Conservation (phyloP, 2,329 filamentous ascomycete genomes). For the Venturia asperata region DNA sequence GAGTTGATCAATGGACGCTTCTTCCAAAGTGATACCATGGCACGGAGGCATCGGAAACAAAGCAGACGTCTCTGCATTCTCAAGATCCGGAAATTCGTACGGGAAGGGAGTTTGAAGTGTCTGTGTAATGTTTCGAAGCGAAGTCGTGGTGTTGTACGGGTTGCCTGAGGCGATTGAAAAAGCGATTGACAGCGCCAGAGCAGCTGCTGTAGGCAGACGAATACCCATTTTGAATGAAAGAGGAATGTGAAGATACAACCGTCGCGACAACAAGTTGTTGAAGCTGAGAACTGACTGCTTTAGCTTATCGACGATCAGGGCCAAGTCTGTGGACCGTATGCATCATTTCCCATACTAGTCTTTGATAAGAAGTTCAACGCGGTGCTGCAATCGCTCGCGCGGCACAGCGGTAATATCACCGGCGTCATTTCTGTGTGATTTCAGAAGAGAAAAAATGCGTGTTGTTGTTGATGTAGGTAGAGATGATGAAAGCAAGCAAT, state of each 20-base stretch:
- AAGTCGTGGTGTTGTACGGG: neutral
- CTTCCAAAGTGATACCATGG: slow-evolving; percentile 54
- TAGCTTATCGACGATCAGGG: neutral
- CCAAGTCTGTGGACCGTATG: neutral
- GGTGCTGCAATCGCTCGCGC: neutral
- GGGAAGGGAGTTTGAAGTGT: slow-evolving; percentile 27
- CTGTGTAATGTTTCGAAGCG: slow-evolving; percentile 4
- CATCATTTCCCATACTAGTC: neutral
- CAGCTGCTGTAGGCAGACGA: too few relatives aligned
- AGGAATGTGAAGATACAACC: neutral
- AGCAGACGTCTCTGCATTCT: slow-evolving; percentile 25
- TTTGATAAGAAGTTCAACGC: slow-evolving; percentile 12
- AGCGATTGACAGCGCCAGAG: neutral
- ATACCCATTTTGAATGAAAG: neutral
- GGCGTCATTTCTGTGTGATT: neutral
- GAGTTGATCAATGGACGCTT: slow-evolving; percentile 62
- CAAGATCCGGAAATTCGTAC: slow-evolving; percentile 31
- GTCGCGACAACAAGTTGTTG: neutral
- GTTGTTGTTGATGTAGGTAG: neutral
- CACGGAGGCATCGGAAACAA: slow-evolving; percentile 59
- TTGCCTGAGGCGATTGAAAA: neutral
- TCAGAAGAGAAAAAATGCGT: neutral
- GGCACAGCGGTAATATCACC: neutral
- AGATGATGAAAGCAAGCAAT: neutral
- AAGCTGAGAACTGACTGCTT: neutral